phyloP scores from a whole-genome alignment of 108 stramenopile species.

The Nitzschia putrida region DNA sequence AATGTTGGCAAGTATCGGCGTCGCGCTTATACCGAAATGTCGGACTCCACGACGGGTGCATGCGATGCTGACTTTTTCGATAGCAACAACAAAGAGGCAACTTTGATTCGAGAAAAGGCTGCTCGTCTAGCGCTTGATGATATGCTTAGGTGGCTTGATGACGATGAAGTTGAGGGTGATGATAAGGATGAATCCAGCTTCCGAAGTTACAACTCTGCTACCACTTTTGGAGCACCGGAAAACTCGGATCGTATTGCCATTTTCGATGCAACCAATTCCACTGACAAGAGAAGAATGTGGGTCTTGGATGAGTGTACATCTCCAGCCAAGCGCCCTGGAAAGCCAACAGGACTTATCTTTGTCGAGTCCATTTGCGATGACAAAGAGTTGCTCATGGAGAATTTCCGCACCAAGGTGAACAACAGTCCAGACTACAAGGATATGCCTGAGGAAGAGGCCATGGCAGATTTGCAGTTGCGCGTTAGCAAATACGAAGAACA shows the following conservation, averaged over 20 bases:
- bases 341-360: constrained; percentile 85
- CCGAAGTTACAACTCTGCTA: constrained; percentile 4
- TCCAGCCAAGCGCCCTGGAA: constrained; percentile 52
- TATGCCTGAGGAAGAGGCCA: constrained; percentile 70
- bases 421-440: constrained; percentile 84
- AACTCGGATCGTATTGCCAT: constrained; percentile 77
- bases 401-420: constrained; percentile 76
- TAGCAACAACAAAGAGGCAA: constrained; percentile 62
- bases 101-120: constrained; percentile 65
- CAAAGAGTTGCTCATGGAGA: constrained; percentile 74
- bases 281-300: constrained; percentile 71
- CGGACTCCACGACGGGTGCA: constrained; percentile 31
- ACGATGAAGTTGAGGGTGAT: constrained; percentile 49
- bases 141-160: constrained; percentile 82
- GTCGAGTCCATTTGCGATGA: constrained; percentile 97
- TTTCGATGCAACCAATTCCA: constrained; percentile 98
- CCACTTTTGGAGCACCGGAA: neutral
- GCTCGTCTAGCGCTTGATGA: constrained; percentile 72
- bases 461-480: constrained; percentile 78
- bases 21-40: constrained; percentile 48
- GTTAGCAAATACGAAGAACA: constrained; percentile 88
- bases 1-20: constrained; percentile 92
- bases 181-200: constrained; percentile 7
- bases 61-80: constrained; percentile 89
- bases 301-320: constrained; percentile 80